Evolutionary conservation across 2,329 filamentous ascomycete species (phyloP).

Genomic region (Colletotrichum eremochloae): DNA sequence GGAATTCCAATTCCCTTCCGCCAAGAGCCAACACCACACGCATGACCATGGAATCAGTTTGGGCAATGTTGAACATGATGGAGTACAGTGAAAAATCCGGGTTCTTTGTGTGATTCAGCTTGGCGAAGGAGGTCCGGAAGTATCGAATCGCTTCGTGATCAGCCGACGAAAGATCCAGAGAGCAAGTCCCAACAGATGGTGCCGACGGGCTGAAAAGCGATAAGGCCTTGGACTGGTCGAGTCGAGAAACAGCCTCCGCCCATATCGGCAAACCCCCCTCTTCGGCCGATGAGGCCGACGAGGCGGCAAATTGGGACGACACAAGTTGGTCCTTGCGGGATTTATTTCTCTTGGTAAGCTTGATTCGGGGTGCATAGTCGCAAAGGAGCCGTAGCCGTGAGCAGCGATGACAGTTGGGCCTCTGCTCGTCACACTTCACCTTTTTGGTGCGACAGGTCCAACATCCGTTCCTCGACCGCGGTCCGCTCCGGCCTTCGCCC

Average conservation of each 20-base stretch:
- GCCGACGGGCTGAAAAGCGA: slow-evolving; percentile 36
- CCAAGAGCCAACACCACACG: slow-evolving; percentile 53
- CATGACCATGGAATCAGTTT: slow-evolving; percentile 52
- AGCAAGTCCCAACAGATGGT: slow-evolving; percentile 42
- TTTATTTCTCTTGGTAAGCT: slow-evolving; percentile 23
- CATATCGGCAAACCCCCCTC: slow-evolving; percentile 25
- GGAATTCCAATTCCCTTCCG: slow-evolving; percentile 49
- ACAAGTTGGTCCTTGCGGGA: slow-evolving; percentile 29
- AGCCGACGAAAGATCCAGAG: slow-evolving; percentile 46
- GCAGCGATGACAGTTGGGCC: slow-evolving; percentile 48
- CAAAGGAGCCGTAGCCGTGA: slow-evolving; percentile 46
- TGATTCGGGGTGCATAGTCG: slow-evolving; percentile 47
- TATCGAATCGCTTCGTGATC: slow-evolving; percentile 54
- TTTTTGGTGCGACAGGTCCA: slow-evolving; percentile 51
- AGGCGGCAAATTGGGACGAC: neutral
- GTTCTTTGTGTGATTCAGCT: slow-evolving; percentile 53
- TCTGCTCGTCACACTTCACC: slow-evolving; percentile 50
- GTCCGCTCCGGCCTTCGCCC: slow-evolving; percentile 41
- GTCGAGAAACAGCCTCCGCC: slow-evolving; percentile 13
- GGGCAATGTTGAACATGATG: slow-evolving; percentile 52
- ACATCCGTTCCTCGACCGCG: slow-evolving; percentile 42
- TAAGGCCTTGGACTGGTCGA: slow-evolving; percentile 27
- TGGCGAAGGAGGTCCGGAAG: slow-evolving; percentile 53
- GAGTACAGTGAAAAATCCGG: slow-evolving; percentile 52
- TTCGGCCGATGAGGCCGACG: slow-evolving; percentile 20